phyloP scores from a whole-genome alignment of 2,329 filamentous ascomycete genomes.

The Metarhizium album region DNA sequence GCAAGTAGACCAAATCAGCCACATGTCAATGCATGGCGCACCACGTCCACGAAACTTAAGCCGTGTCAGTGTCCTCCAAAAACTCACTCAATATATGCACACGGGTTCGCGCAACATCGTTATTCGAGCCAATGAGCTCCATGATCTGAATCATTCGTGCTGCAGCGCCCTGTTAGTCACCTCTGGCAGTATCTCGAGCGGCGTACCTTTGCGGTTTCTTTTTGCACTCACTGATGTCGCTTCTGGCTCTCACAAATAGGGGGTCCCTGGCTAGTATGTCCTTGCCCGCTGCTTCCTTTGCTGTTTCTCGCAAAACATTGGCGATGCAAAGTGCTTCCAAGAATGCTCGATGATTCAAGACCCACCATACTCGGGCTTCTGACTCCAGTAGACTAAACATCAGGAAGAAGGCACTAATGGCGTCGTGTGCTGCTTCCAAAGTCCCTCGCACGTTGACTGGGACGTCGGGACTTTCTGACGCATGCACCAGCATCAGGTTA shows the following conservation, averaged over 20 bases:
- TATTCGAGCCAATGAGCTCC: constrained; percentile 47
- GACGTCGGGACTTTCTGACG: constrained; percentile 54
- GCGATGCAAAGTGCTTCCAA: constrained; percentile 63
- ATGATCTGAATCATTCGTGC: constrained; percentile 55
- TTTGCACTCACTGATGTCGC: constrained; percentile 49
- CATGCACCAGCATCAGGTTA: constrained; percentile 69
- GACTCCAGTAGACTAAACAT: constrained; percentile 56
- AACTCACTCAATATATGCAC: constrained; percentile 48
- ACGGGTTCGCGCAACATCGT: constrained; percentile 47
- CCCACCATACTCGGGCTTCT: constrained; percentile 75
- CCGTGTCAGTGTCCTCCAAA: constrained; percentile 16
- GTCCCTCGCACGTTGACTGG: constrained; percentile 57
- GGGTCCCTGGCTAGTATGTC: constrained; percentile 42
- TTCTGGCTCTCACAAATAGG: constrained; percentile 46
- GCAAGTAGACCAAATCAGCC: background rate
- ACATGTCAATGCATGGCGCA: background rate
- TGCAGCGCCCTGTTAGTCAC: constrained; percentile 16
- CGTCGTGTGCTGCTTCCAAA: constrained; percentile 65
- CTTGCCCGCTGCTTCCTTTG: constrained; percentile 32
- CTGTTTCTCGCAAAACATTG: constrained; percentile 43
- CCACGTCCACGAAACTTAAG: background rate
- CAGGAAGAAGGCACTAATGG: constrained; percentile 64
- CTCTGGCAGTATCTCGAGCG: background rate
- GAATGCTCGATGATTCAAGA: constrained; percentile 72
- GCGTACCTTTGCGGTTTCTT: background rate